Base-by-base conservation (phyloP, 2,329 filamentous ascomycete species). In the Stachybotrys chartarum region DNA sequence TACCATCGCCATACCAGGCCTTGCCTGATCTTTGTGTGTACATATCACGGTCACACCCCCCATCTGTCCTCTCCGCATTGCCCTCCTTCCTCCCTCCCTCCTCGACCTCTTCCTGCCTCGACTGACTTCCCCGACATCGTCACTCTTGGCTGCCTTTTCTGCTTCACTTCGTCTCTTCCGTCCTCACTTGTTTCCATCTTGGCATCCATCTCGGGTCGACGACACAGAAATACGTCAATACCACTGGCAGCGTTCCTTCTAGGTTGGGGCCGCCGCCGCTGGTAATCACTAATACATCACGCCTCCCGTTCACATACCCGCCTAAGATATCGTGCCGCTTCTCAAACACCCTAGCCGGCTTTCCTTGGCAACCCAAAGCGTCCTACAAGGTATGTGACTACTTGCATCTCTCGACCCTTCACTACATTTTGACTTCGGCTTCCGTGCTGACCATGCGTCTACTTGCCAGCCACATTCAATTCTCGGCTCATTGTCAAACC, bases 61-160 rank as follows among this genome's bases (percentile, higher is more conserved):
- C 35, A 42, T 42, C 35, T 42, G 35, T 42, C 24, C 5, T 42
- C 35, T 14, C 35, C 35, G 3, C 35, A 42, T 24, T 24, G 24
- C 24, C 24, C 24, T 42, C 35, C 35, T 42, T 42, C 35, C 14
- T 30, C 18, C 18, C 17, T 18, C 47, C 47, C 35, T 42, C 35
- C 52, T 55, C 35, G 52, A 61, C 56, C 55, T 50, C 30, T 45
- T 46, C 56, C 55, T 58, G 58, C 61, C 55, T 57, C 57, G 24
- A 24, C 24, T 24, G 24, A 59, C 56, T 46, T 57, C 55, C 50
- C 55, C 54, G 54, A 61, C 55, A 54, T 54, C 59, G 57, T 46
- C 46, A 52, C 50, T 52, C 54, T 57, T 54, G 54, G 58, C 53
- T 47, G 51, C 55, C 55, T 51, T 16, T 59, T 61, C 52, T 56